phyloP scores from a whole-genome alignment of 768 basidiomycete species.

The Mycena belliarum region DNA sequence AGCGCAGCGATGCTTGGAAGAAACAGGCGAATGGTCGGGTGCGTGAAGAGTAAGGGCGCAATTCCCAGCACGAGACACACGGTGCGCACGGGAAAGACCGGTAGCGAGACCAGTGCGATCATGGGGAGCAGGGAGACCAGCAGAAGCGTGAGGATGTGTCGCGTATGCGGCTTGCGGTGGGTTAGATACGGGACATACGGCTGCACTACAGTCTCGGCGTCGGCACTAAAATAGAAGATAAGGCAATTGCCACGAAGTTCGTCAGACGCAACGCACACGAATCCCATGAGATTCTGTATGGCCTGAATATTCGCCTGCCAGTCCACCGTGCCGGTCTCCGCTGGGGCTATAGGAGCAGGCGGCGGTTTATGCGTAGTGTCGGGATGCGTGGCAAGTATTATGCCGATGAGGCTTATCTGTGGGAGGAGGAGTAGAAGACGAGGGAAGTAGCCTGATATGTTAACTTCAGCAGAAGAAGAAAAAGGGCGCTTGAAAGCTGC shows the following conservation, averaged over 20 bases:
- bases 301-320: constrained; percentile 89
- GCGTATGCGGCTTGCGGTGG: constrained; percentile 52
- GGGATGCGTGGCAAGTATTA: constrained; percentile 71
- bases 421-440: constrained; percentile 71
- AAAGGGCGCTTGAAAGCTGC: neutral
- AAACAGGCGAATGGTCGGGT: constrained; percentile 44
- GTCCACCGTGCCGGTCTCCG: constrained; percentile 57
- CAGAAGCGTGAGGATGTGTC: constrained; percentile 52
- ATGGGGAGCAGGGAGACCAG: constrained; percentile 52
- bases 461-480: neutral
- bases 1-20: constrained; percentile 27
- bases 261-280: constrained; percentile 56
- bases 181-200: constrained; percentile 52
- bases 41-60: constrained; percentile 50
- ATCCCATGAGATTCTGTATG: constrained; percentile 90
- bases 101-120: constrained; percentile 44
- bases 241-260: no score
- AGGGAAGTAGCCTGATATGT: constrained; percentile 78
- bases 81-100: constrained; percentile 48
- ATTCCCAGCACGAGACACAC: constrained; percentile 51
- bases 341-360: constrained; percentile 23
- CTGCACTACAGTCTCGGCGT: constrained; percentile 53
- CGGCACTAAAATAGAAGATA: constrained; percentile 51
- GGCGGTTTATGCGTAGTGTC: constrained; percentile 31
- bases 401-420: constrained; percentile 56